phyloP scores from a whole-genome alignment of 352 stramenopile species.

The Discostella stelligera region DNA sequence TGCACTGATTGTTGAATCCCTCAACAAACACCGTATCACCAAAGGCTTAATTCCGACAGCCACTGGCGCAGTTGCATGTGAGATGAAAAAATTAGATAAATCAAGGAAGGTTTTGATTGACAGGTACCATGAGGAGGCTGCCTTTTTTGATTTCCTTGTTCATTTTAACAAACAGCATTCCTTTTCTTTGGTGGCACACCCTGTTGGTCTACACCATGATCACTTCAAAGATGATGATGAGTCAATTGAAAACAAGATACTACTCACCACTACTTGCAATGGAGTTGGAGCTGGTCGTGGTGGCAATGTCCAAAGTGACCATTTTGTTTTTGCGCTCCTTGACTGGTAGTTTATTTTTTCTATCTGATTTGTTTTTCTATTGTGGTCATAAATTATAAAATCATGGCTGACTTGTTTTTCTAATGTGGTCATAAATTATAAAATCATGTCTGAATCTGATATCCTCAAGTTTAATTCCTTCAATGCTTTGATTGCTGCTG shows the following conservation, averaged over 20 bases:
- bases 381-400: background rate
- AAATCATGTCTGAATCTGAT: too few relatives aligned
- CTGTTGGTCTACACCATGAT: slow-evolving; percentile 1
- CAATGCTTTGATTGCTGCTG: background rate
- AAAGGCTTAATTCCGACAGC: background rate
- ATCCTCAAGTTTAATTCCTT: too few relatives aligned
- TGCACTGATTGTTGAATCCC: background rate
- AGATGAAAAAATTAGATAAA: background rate
- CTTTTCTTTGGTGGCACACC: slow-evolving; percentile 9
- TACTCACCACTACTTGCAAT: background rate
- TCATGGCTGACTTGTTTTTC: background rate
- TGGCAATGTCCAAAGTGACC: background rate
- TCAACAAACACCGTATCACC: background rate
- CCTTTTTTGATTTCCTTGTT: background rate
- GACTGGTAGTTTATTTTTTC: slow-evolving; percentile 6
- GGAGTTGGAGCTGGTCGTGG: background rate
- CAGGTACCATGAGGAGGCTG: too few relatives aligned
- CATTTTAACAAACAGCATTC: slow-evolving; percentile 6
- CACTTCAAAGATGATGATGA: slow-evolving; percentile 1
- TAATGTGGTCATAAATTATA: background rate
- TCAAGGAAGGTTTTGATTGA: background rate
- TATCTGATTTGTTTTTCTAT: background rate
- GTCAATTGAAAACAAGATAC: slow-evolving; percentile 11
- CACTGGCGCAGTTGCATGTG: background rate
- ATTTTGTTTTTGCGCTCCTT: slow-evolving; percentile 3